Base-by-base conservation (phyloP, 176 grass and related monocot species). In the Ensete glaucum region DNA sequence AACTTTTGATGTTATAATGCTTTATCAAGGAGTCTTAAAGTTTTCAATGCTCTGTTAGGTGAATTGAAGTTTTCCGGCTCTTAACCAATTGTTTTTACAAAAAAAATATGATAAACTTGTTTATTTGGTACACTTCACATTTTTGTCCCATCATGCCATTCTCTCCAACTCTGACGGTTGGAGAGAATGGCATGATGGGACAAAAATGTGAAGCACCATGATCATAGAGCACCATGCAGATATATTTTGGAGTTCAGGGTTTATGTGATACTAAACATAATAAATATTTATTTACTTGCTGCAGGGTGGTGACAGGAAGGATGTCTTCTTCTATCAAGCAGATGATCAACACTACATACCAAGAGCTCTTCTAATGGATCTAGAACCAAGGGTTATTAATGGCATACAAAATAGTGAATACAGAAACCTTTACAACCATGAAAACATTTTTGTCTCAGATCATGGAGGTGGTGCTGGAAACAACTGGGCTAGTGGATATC, bases 331-430 rank as follows among this genome's bases (percentile, higher is more conserved):
- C 77, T 99, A 99, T 81, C 96, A 99, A 84, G 96, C 96, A 12
- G 91, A 99, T 82, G 96, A 99, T 29, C 96, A 99, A 67, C 96
- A 99, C 77, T 99, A 95, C 74, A 99, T 99, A 76, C 96, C 96
- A 13, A 86, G 96, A 72, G 91, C 96, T 77, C 86, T 99, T 80
- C 84, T 99, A 72, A 87, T 99, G 87, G 96, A 99, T 72, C 85
- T 99, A 69, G 96, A 99, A 71, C 96, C 96, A 0, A 95, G 96
- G 76, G 96, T 99, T 62, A 95, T 99, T 48, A 95, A 99, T 75
- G 96, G 96, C 23, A 99, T 99, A 76, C 91, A 99, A 76, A 89
- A 87, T 81, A 99, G 96, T 0, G 96, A 99, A 52, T 99, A 99
- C 52, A 94, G 89, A 65, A 99, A 99, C 77, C 81, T 99, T 8